A percentile compares a stretch with the other conserved stretches of the same genome.
These are phyloP conservation scores for Moesziomyces sp. DNA, from an alignment of 1,284 basidiomycete species.

Conservation along the genomic window DNA sequence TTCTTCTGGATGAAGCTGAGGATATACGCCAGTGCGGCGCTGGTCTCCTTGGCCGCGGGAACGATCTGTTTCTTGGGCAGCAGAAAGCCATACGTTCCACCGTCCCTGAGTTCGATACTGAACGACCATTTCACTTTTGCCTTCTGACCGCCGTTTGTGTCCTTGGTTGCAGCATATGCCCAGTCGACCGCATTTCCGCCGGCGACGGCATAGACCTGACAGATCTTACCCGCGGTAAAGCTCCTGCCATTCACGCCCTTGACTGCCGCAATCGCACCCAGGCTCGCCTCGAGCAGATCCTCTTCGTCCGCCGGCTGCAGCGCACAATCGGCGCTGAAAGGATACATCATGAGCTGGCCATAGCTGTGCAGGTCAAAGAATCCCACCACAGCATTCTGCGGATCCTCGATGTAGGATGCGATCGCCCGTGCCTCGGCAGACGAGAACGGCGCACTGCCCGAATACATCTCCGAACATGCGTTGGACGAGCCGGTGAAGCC, in stretches of 20 bases:
- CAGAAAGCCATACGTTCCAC: conserved; percentile 81
- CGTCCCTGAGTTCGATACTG: conserved; percentile 81
- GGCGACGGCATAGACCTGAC: conserved; percentile 70
- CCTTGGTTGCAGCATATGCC: conserved; percentile 74
- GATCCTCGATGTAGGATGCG: conserved; percentile 74
- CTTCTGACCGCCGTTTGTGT: conserved; percentile 75
- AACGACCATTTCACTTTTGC: conserved; percentile 77
- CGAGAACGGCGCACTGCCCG: conserved; percentile 70
- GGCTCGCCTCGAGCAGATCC: conserved; percentile 80
- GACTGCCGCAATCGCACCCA: conserved; percentile 77
- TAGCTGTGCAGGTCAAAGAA: conserved; percentile 84
- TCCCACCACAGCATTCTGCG: conserved; percentile 71
- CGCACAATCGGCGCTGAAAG: conserved; percentile 80
- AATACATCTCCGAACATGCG: conserved; percentile 44
- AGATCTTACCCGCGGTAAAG: conserved; percentile 76
- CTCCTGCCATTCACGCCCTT: conserved; percentile 73
- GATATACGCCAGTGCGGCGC: conserved; percentile 30
- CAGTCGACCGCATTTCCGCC: conserved; percentile 74
- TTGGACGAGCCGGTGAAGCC: conserved; percentile 72
- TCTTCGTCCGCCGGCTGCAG: conserved; percentile 79
- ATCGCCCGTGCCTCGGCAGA: conserved; percentile 80
- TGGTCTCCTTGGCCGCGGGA: conserved; percentile 72
- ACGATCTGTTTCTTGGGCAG: conserved; percentile 79
- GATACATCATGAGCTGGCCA: conserved; percentile 77
- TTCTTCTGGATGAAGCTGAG: conserved; percentile 42